Evolutionary conservation across 768 basidiomycete species (phyloP), one percentile per base, ranked within the genome.

Genomic region (Phaeotremella skinneri): DNA sequence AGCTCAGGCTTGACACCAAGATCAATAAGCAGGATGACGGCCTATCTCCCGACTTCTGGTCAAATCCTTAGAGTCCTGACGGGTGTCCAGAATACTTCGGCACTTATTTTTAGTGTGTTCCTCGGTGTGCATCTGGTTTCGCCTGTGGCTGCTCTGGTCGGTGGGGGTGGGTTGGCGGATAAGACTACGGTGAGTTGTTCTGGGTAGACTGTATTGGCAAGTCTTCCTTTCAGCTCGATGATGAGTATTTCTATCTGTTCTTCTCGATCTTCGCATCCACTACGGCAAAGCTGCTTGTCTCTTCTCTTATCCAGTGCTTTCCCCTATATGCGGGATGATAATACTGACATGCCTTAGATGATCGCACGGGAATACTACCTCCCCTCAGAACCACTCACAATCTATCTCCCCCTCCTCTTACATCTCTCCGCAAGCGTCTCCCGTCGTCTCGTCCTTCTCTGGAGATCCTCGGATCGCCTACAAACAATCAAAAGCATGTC

Each of bases 291-390:
- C 34, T 51, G 26, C 21, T 7, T 23, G 5, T 17, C 13, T 11
- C 14, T 52, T 41, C 21, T 47, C n/a, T 39, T 2, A 43, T 54
- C 25, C 21, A 31, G 43, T 43, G 32, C 49, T 20, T 30, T n/a
- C 49, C 52, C n/a, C n/a, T n/a, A n/a, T n/a, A n/a, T n/a, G n/a
- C n/a, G n/a, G n/a, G n/a, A n/a, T 39, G 37, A 39, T 9, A 9
- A 9, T 9, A 39, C 9, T 39, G 37, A 39, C 9, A 9, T 39
- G 32, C 17, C 42, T 7, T 65, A 91, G 89, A 79, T 92, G 43
- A 80, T 93, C 13, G 88, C 89, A 9, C 79, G 90, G 53, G 90
- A 90, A 77, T 90, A 90, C 76, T 92, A 93, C 74, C 89, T 91
- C 71, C 87, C 86, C 0, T 56, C 68, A 21, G 89, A 92, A 75